Evolutionary conservation across 192 early-diverging fungal genomes (phyloP), one percentile per base, ranked within the genome.

Genomic region (Dimargaris verticillata): DNA sequence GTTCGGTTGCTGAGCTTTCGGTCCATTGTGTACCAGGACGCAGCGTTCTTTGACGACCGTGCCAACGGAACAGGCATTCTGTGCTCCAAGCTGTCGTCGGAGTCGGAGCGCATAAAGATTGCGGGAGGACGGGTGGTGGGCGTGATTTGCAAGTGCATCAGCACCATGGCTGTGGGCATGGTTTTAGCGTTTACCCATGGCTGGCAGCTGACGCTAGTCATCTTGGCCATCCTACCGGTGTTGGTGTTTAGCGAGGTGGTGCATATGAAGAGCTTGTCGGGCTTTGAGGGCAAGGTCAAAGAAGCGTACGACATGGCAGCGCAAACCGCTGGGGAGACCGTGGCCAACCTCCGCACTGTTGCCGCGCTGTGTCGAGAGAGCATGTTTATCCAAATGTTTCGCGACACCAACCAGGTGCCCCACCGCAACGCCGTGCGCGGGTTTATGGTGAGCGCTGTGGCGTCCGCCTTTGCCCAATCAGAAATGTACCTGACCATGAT

Each of bases 261-360:
- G 63, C 78, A 89, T 63, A 74, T 82, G 42, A 74, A 68, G 9
- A 63, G 79, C 3, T 62, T 72, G 18, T 58, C 70, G 29, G 72
- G 74, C 17, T 74, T 70, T 60, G 69, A 71, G 6, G 54, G 53
- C 53, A 72, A 74, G 61, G 74, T 74, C 51, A 78, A 79, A 66
- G 70, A 76, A 59, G 81, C 83, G 2, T 91, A 88, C 64, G 81
- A 80, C 61, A 61, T 68, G 10, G 77, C 84, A 5, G 77, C 74
- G 46, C 79, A 84, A 67, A 75, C 84, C 6, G 88, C 91, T 1
- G 84, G 85, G 58, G 95, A 98, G 66, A 76, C 83, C 38, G 84
- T 98, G 62, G 70, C 79, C 63, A 81, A 80, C 63, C 87, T 98
- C 66, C 76, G 84, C 44, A 98, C 93, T 0, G 87, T 94, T 4